Evolutionary conservation across 441 rosid species (phyloP).

Genomic region (Populus hybrid): DNA sequence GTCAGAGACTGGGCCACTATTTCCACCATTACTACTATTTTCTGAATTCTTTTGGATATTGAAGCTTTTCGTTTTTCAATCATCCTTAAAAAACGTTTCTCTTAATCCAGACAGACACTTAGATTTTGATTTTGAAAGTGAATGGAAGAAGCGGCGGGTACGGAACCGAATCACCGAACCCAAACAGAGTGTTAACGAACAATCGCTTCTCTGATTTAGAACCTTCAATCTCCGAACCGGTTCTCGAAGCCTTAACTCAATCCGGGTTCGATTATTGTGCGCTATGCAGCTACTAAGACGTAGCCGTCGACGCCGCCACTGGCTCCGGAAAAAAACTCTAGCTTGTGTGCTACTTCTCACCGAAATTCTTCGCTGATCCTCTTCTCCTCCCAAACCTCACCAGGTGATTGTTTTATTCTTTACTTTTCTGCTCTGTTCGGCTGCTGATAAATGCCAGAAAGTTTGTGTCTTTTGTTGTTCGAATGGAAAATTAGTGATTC

Average conservation of each 20-base stretch:
- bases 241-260: constrained; percentile 49
- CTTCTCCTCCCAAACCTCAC: constrained; percentile 47
- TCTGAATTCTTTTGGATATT: too few species aligned
- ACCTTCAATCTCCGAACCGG: constrained; percentile 53
- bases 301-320: constrained; percentile 87
- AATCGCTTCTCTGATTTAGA: constrained; percentile 82
- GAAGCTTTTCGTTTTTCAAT: too few species aligned
- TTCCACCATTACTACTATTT: too few species aligned
- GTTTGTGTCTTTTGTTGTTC: too few species aligned
- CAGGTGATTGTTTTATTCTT: constrained; percentile 38
- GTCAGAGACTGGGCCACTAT: too few species aligned
- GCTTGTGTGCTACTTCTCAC: constrained; percentile 77
- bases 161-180: constrained; percentile 23
- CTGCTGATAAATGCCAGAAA: neutral
- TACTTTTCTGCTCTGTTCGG: neutral
- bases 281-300: constrained; percentile 80
- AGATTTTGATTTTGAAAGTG: too few species aligned
- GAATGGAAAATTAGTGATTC: too few species aligned
- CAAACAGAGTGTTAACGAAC: constrained; percentile 56
- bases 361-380: constrained; percentile 66
- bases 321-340: constrained; percentile 82
- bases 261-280: constrained; percentile 78
- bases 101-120: too few species aligned
- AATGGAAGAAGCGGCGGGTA: too few species aligned
- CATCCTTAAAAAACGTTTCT: too few species aligned